phyloP scores from a whole-genome alignment of 441 rosid species.

The Gossypium trilobum region DNA sequence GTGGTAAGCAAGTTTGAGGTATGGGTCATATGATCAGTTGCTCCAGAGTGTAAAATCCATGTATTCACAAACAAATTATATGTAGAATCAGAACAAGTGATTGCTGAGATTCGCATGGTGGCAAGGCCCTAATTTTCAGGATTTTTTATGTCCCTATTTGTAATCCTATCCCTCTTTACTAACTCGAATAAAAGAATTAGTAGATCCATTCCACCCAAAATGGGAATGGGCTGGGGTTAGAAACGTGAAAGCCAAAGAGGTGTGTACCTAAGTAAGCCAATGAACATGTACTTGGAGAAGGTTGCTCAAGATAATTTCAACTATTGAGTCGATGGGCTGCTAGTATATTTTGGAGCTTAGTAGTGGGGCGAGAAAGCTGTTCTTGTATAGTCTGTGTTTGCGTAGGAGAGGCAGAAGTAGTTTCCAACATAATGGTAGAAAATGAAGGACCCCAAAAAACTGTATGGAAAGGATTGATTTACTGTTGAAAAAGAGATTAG shows the following conservation, averaged over 20 bases:
- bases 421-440: background rate
- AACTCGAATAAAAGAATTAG: background rate
- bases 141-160: too few relatives aligned
- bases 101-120: too few relatives aligned
- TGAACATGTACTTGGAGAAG: too few relatives aligned
- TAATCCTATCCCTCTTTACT: background rate
- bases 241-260: too few relatives aligned
- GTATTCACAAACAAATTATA: background rate
- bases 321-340: too few relatives aligned
- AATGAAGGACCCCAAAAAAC: background rate
- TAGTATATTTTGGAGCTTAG: too few relatives aligned
- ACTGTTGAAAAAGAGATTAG: background rate
- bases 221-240: background rate
- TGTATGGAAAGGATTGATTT: background rate
- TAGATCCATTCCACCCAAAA: background rate
- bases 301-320: too few relatives aligned
- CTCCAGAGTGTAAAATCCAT: background rate
- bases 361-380: too few relatives aligned
- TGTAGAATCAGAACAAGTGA: too few relatives aligned
- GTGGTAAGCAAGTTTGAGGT: background rate
- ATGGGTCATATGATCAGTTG: background rate
- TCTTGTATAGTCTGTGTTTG: too few relatives aligned
- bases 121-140: too few relatives aligned
- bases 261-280: too few relatives aligned
- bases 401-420: background rate